A percentile compares a stretch with the other conserved stretches of the same genome.
phyloP scores from a whole-genome alignment of 192 early-diverging fungal species.

The Thoreauomyces humboldtii region DNA sequence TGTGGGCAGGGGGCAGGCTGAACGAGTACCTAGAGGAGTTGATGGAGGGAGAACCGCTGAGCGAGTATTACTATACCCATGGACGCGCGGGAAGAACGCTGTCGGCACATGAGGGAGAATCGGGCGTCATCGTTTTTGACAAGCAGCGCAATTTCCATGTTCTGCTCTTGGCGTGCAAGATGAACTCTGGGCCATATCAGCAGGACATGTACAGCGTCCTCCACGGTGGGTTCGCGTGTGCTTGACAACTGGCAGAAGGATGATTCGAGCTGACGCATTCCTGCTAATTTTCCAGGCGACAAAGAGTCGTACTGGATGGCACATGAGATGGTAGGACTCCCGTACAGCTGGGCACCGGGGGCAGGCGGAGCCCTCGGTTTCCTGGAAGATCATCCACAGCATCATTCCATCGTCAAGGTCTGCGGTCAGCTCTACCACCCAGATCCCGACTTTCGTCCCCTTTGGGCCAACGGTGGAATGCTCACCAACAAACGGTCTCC shows the following conservation, averaged over 20 bases:
- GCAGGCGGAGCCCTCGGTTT: slow-evolving; percentile 53
- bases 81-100: slow-evolving; percentile 6
- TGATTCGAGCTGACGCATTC: too few species aligned
- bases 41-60: not conserved
- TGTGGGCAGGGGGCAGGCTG: not conserved
- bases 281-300: slow-evolving; percentile 38
- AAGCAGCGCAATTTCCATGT: slow-evolving; percentile 4
- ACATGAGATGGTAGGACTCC: slow-evolving; percentile 53
- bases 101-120: slow-evolving; percentile 56
- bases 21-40: not conserved
- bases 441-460: slow-evolving; percentile 12
- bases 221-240: not conserved
- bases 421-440: slow-evolving; percentile 31
- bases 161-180: not conserved
- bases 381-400: not conserved
- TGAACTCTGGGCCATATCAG: slow-evolving; percentile 7
- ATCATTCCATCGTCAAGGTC: not conserved
- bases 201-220: not conserved
- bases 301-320: slow-evolving; percentile 71
- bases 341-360: slow-evolving; percentile 45
- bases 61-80: not conserved
- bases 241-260: too few species aligned
- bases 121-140: slow-evolving; percentile 55
- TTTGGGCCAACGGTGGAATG: slow-evolving; percentile 41
- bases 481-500: slow-evolving; percentile 24